These are phyloP conservation scores for Dictyostelium firmibasis DNA, from an alignment of 78 protist genomes.

Conservation along the genomic window DNA sequence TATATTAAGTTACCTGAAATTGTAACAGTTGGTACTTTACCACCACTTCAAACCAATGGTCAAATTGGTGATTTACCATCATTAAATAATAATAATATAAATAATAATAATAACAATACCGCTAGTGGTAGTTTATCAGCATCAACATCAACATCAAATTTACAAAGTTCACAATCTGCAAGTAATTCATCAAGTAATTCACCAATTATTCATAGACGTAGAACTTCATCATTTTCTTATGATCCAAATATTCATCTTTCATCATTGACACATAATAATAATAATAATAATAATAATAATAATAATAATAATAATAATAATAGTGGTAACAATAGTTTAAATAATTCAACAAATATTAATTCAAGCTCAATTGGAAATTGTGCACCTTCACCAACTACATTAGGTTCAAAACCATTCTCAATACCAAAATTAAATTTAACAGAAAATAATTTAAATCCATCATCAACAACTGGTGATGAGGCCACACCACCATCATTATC, in stretches of 20 bases:
- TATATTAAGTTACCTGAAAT: slow-evolving; percentile 58
- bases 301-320: neutral
- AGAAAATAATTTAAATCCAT: neutral
- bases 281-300: neutral
- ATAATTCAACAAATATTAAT: neutral
- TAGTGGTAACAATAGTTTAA: too few species aligned
- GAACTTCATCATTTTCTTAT: neutral
- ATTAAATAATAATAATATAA: neutral
- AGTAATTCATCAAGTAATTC: neutral
- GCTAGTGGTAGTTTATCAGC: neutral
- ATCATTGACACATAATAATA: neutral
- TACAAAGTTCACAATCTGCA: neutral
- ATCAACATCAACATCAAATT: neutral
- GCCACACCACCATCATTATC: neutral
- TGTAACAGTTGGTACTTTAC: slow-evolving; percentile 29
- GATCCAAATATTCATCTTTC: slow-evolving; percentile 7
- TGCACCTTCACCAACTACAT: neutral
- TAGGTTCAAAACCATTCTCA: neutral
- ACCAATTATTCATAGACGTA: slow-evolving; percentile 3
- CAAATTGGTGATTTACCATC: slow-evolving; percentile 16
- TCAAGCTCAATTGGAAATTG: neutral
- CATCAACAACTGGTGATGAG: neutral
- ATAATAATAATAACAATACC: neutral
- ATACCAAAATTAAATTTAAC: slow-evolving; percentile 42
- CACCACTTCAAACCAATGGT: neutral